Percentiles rank a stretch among this genome's conserved stretches.
Conservation (phyloP, 306 rosid species). For the Trifolium pratense region DNA sequence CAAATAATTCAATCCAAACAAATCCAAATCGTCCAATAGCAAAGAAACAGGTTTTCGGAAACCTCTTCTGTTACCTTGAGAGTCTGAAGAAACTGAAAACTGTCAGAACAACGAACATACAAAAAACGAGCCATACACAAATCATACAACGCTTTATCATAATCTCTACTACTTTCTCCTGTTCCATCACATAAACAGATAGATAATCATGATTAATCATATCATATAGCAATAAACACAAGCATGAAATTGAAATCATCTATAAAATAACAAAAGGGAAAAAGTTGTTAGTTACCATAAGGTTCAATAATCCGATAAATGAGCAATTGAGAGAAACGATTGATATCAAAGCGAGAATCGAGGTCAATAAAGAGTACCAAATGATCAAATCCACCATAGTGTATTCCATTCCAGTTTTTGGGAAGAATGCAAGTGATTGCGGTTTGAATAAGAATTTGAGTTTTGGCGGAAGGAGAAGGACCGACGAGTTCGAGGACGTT, state of each 20-base stretch:
- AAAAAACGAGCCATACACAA: conserved; percentile 79
- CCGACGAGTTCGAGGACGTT: conserved; percentile 87
- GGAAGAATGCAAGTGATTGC: conserved; percentile 82
- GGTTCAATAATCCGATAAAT: conserved; percentile 59
- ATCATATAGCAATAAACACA: neutral
- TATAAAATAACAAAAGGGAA: neutral
- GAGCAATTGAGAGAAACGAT: conserved; percentile 63
- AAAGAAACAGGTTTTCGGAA: neutral
- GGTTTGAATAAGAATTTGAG: conserved; percentile 74
- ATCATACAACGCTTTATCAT: conserved; percentile 48
- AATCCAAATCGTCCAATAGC: neutral
- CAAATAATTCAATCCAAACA: neutral
- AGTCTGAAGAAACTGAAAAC: conserved; percentile 80
- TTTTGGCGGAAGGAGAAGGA: conserved; percentile 84
- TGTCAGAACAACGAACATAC: conserved; percentile 72
- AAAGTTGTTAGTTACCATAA: conserved; percentile 52
- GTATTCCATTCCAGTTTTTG: conserved; percentile 66
- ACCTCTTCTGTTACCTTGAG: conserved; percentile 64
- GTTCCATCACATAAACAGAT: neutral
- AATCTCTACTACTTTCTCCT: conserved; percentile 37
- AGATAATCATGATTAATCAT: neutral
- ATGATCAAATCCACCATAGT: conserved; percentile 73
- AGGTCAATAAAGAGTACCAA: conserved; percentile 73
- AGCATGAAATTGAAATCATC: neutral
- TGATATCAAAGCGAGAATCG: conserved; percentile 74